Percentiles rank a stretch among this genome's conserved stretches.
phyloP scores from a whole-genome alignment of 1,284 basidiomycete genomes.

The Ganoderma lingzhi region DNA sequence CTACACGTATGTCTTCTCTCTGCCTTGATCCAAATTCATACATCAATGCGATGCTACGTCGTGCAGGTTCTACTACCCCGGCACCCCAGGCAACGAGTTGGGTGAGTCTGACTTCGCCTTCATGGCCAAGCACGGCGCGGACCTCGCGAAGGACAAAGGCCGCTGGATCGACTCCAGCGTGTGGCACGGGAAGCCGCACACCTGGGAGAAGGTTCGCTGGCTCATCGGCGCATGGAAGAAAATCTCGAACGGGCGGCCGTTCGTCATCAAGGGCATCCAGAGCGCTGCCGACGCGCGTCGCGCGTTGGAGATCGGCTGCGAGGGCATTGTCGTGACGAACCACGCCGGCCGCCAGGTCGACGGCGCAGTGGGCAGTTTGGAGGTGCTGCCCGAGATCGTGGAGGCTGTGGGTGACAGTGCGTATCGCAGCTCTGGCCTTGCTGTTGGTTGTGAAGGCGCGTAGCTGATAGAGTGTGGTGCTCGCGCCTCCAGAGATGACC shows the following conservation, averaged over 20 bases:
- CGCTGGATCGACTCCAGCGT: conserved; percentile 63
- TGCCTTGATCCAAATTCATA: neutral
- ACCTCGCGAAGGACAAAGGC: conserved; percentile 52
- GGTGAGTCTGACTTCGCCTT: conserved; percentile 63
- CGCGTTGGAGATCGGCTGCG: conserved; percentile 60
- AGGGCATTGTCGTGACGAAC: conserved; percentile 67
- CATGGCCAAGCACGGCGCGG: conserved; percentile 57
- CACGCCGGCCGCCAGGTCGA: conserved; percentile 71
- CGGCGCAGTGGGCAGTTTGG: conserved; percentile 62
- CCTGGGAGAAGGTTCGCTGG: conserved; percentile 63
- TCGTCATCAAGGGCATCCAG: conserved; percentile 67
- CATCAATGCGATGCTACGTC: neutral
- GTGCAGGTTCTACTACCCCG: conserved; percentile 51
- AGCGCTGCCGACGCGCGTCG: conserved; percentile 55
- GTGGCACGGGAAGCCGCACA: conserved; percentile 67
- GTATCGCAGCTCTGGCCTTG: conserved; percentile 29
- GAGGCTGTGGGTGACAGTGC: conserved; percentile 57
- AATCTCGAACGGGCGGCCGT: conserved; percentile 60
- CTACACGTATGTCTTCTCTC: conserved; percentile 46
- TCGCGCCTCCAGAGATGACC: conserved; percentile 52
- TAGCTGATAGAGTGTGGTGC: neutral
- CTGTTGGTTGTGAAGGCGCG: neutral
- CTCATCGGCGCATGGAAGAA: conserved; percentile 50
- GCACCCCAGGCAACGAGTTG: conserved; percentile 54
- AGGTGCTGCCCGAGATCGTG: conserved; percentile 60